Conservation (phyloP, 192 early-diverging fungal species). For the Phycomyces nitens region DNA sequence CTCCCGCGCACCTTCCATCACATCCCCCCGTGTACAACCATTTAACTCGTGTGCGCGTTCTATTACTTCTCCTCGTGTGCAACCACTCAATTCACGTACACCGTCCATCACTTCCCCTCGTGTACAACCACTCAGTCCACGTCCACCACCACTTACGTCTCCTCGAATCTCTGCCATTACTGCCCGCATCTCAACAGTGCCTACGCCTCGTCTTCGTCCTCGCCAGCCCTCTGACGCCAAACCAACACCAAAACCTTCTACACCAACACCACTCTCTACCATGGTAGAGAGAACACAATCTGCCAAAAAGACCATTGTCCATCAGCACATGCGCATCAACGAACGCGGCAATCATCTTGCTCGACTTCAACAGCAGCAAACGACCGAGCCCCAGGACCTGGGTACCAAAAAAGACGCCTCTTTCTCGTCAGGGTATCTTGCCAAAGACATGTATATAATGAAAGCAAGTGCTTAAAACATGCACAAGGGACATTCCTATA, state of each 20-base stretch:
- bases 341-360: neutral
- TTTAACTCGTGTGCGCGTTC: neutral
- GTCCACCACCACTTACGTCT: neutral
- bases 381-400: neutral
- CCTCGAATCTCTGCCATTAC: neutral
- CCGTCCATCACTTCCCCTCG: neutral
- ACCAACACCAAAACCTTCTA: neutral
- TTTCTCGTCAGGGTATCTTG: neutral
- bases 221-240: neutral
- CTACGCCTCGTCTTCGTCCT: too few relatives aligned
- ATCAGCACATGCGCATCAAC: neutral
- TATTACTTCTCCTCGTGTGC: neutral
- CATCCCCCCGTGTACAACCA: neutral
- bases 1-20: too few relatives aligned
- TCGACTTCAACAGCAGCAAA: neutral
- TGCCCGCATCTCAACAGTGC: neutral
- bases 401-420: neutral
- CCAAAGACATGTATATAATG: constrained; percentile 1
- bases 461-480: neutral
- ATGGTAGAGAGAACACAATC: constrained; percentile 2
- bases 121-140: neutral
- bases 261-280: neutral
- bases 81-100: neutral
- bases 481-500: too few relatives aligned
- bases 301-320: neutral